Base-by-base conservation (phyloP, 2,329 filamentous ascomycete species). In the Metarhizium album region DNA sequence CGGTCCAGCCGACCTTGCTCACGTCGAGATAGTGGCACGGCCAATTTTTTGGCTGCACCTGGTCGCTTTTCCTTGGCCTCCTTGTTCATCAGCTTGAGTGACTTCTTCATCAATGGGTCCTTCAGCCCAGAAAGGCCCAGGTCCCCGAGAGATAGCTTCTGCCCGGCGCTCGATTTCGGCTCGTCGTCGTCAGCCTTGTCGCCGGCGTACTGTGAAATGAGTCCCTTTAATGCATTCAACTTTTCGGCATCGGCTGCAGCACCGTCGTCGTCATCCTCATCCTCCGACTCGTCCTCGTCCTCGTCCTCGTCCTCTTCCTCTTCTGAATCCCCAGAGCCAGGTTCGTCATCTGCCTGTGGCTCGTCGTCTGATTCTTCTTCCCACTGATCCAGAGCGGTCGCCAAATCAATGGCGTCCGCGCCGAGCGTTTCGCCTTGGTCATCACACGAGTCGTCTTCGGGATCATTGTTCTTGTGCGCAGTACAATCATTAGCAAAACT, bases 1-100 rank as follows among this genome's bases (percentile, higher is more conserved):
- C 93, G 87, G 61, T 95, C 85, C 16, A 96, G 70, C 47, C 83
- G 82, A 63, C 90, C 90, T 66, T 97, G 91, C 59, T 95, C 86
- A 54, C 90, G 80, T 64, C 87, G 90, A 1, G 88, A 82, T 4
- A 96, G 75, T 14, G 91, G 90, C 2, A 90, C 86, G 29, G 86
- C 83, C 3, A 97, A 76, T 67, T 89, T 94, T 72, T 81, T 72
- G 67, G 72, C 63, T 46, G 67, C 64, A 60, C 75, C 70, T 0
- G 70, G 66, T 1, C 69, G 64, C 31, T 61, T 67, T 53, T 69
- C 69, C 57, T 80, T 81, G 45, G 78, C 72, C 57, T 84, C 80
- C 61, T 80, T 83, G 55, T 74, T 78, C 62, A 90, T 76, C 55
- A 87, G 76, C 67, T 91, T 93, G 47, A 93, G 74, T 0, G 87